Percentiles rank a stretch among this genome's conserved stretches.
phyloP scores from a whole-genome alignment of 768 basidiomycete genomes.

The Kwoniella europaea region DNA sequence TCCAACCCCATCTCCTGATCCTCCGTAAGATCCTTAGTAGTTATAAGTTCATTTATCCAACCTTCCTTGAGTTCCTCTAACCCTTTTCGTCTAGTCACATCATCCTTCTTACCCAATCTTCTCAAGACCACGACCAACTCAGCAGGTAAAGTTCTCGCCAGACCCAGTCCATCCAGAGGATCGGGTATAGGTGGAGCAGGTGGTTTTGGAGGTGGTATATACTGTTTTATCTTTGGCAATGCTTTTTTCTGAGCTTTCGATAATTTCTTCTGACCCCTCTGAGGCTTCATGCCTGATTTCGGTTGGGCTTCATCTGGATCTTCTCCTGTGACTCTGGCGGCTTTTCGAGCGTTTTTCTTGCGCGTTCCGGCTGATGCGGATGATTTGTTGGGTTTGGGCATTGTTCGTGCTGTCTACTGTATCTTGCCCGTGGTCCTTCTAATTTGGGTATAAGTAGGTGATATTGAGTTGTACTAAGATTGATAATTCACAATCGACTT shows the following conservation, averaged over 20 bases:
- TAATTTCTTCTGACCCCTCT: conserved; percentile 65
- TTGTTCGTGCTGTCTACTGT: neutral
- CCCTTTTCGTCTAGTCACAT: conserved; percentile 78
- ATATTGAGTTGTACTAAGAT: neutral
- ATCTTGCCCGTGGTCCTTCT: neutral
- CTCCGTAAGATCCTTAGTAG: conserved; percentile 61
- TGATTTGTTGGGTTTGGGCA: conserved; percentile 63
- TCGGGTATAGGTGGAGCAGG: conserved; percentile 65
- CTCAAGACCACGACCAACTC: conserved; percentile 82
- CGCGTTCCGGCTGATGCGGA: conserved; percentile 84
- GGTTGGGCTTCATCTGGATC: conserved; percentile 34
- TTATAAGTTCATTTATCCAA: conserved; percentile 67
- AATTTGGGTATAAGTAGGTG: neutral
- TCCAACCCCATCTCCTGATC: conserved; percentile 42
- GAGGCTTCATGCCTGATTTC: conserved; percentile 31
- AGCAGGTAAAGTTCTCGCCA: conserved; percentile 74
- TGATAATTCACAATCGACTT: neutral
- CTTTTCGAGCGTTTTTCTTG: conserved; percentile 89
- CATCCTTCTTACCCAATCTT: conserved; percentile 85
- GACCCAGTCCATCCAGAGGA: conserved; percentile 82
- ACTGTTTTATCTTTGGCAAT: conserved; percentile 75
- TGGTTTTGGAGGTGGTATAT: conserved; percentile 76
- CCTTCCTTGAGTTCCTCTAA: conserved; percentile 76
- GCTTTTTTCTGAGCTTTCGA: conserved; percentile 65
- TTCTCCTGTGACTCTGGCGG: conserved; percentile 57